Percentiles rank a stretch among this genome's conserved stretches.
phyloP scores from a whole-genome alignment of 257 asterid genomes.

The Forsythia suspensa region DNA sequence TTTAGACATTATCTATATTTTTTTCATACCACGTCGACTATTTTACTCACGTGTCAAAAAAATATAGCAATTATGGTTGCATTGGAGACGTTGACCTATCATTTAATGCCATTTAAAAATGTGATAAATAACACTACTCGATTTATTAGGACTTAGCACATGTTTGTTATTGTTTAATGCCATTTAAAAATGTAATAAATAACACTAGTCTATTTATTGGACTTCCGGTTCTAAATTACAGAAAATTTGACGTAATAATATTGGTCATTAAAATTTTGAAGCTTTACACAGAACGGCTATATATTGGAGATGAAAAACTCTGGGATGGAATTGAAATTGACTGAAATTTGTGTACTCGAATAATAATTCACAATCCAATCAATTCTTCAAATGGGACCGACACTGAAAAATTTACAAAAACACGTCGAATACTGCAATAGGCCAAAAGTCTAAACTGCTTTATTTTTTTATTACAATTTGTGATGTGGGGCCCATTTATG shows the following conservation, averaged over 20 bases:
- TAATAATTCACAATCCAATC: not conserved
- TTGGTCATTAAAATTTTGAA: too few relatives aligned
- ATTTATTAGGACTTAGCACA: too few relatives aligned
- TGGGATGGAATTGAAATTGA: not conserved
- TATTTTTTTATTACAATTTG: conserved; percentile 5
- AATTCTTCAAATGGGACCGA: conserved; percentile 25
- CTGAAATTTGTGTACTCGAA: not conserved
- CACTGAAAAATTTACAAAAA: conserved; percentile 22
- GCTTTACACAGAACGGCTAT: not conserved
- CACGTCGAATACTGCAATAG: not conserved
- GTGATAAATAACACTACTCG: too few relatives aligned
- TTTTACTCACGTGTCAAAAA: too few relatives aligned
- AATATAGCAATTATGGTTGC: too few relatives aligned
- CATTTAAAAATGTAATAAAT: too few relatives aligned
- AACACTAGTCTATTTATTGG: not conserved
- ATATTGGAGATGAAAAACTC: not conserved
- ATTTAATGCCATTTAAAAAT: too few relatives aligned
- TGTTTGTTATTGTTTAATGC: too few relatives aligned
- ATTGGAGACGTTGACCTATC: too few relatives aligned
- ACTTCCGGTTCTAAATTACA: not conserved
- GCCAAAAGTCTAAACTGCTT: not conserved
- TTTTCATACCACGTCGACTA: too few relatives aligned
- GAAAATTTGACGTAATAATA: too few relatives aligned
- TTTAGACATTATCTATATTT: too few relatives aligned
- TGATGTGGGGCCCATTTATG: conserved; percentile 23